These are phyloP conservation scores for Thalia dealbata DNA, from an alignment of 176 grass and related monocot species.

Conservation along the genomic window DNA sequence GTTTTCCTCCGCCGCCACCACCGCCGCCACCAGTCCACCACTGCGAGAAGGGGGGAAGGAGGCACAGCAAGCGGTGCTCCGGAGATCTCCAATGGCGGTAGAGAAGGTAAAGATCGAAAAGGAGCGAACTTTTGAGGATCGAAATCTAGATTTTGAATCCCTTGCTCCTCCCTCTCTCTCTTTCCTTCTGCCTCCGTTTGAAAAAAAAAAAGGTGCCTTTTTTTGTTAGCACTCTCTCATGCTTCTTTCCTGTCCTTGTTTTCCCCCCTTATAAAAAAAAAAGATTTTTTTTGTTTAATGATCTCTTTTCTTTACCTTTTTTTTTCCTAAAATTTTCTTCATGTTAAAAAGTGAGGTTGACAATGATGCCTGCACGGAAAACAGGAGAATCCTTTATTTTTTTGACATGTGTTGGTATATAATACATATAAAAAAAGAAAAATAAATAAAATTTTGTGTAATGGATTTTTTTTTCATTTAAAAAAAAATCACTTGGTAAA, in stretches of 20 bases:
- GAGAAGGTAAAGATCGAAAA: background rate
- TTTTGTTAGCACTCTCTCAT: background rate
- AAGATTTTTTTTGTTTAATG: no score
- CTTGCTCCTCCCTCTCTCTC: background rate
- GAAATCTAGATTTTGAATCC: background rate
- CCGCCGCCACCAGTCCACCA: background rate
- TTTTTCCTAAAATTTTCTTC: no score
- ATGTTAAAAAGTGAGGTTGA: background rate
- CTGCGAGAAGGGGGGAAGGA: background rate
- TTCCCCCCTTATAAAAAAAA: background rate
- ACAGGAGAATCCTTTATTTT: background rate
- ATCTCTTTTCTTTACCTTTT: no score
- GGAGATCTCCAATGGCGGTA: background rate
- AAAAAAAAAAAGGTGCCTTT: background rate
- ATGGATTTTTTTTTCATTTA: background rate
- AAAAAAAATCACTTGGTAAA: background rate
- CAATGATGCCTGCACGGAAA: conserved; percentile 3
- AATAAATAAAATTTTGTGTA: background rate
- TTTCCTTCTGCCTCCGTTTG: background rate
- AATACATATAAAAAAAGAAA: background rate
- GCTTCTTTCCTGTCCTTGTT: no score
- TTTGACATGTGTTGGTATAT: background rate
- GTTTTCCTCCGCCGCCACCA: no score
- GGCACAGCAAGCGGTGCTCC: background rate
- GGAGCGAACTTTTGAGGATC: background rate